These are phyloP conservation scores for Exidia glandulosa DNA, from an alignment of 768 basidiomycete genomes.

Conservation along the genomic window DNA sequence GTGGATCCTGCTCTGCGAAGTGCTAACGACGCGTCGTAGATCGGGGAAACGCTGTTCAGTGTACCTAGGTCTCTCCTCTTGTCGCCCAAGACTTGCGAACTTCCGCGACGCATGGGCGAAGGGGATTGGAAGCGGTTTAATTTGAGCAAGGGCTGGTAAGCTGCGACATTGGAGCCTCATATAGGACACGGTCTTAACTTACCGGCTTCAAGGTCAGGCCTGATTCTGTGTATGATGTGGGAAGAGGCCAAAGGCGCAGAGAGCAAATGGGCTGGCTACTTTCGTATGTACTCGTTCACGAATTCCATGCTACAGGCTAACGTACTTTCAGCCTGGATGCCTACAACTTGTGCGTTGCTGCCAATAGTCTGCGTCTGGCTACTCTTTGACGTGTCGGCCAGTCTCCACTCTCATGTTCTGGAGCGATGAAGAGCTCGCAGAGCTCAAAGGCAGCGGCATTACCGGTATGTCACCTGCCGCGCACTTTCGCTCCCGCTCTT, in stretches of 20 bases:
- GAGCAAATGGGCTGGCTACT: conserved; percentile 64
- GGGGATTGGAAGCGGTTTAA: conserved; percentile 50
- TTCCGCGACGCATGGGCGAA: conserved; percentile 48
- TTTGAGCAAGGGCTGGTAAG: conserved; percentile 74
- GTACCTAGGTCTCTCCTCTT: conserved; percentile 71
- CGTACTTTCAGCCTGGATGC: background rate
- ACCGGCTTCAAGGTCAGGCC: too few species aligned
- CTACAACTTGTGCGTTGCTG: background rate
- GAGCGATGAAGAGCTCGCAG: conserved; percentile 56
- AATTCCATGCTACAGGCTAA: background rate
- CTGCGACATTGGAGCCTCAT: too few species aligned
- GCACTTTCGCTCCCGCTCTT: background rate
- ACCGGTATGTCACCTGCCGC: conserved; percentile 39
- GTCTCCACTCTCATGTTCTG: conserved; percentile 97
- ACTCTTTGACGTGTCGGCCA: conserved; percentile 52
- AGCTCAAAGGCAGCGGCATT: conserved; percentile 77
- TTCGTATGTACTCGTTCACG: conserved; percentile 34
- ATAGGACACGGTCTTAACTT: too few species aligned
- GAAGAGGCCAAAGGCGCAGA: conserved; percentile 54
- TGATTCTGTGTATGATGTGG: conserved; percentile 96
- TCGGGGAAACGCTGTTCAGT: conserved; percentile 47
- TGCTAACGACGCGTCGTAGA: background rate
- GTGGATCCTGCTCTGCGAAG: background rate
- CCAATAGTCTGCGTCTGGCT: background rate
- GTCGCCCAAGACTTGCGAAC: conserved; percentile 61